These are phyloP conservation scores for Wickerhamomyces sp. DNA, from an alignment of 1,139 yeast species.

Conservation along the genomic window DNA sequence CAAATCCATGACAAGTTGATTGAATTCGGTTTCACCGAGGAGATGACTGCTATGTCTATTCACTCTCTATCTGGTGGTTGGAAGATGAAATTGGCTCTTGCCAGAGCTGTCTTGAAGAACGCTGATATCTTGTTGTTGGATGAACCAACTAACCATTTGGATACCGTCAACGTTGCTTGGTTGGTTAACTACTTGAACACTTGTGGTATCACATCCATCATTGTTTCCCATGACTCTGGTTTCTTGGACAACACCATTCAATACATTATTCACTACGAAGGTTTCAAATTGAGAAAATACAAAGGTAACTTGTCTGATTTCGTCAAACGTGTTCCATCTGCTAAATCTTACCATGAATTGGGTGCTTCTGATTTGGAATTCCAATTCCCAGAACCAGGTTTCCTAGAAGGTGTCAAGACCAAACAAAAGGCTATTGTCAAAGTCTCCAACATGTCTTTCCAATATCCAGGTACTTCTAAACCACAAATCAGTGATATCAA, in stretches of 20 bases:
- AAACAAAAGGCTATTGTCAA: constrained; percentile 99
- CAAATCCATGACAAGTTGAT: constrained; percentile 67
- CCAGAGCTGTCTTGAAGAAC: constrained; percentile 98
- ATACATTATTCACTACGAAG: constrained; percentile 99
- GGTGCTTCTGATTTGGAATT: constrained; percentile 97
- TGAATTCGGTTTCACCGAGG: constrained; percentile 90
- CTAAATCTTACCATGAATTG: constrained; percentile 96
- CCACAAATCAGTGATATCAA: constrained; percentile 88
- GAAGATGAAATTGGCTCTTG: constrained; percentile 99
- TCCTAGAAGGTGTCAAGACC: constrained; percentile 99
- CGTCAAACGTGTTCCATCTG: constrained; percentile 98
- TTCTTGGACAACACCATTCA: constrained; percentile 97
- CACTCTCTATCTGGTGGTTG: constrained; percentile 99
- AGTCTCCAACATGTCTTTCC: constrained; percentile 95
- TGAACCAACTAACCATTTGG: constrained; percentile 99
- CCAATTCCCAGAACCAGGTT: constrained; percentile 99
- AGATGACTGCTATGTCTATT: constrained; percentile 88
- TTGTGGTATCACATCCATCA: constrained; percentile 96
- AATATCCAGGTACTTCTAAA: constrained; percentile 96
- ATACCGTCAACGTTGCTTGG: constrained; percentile 99
- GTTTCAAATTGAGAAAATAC: constrained; percentile 99
- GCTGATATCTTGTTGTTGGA: constrained; percentile 97
- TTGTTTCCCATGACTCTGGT: constrained; percentile 99
- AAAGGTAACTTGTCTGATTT: constrained; percentile 99
- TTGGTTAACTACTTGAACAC: constrained; percentile 97